phyloP scores from a whole-genome alignment of 2,329 filamentous ascomycete species.

The Pleurostoma richardsiae region DNA sequence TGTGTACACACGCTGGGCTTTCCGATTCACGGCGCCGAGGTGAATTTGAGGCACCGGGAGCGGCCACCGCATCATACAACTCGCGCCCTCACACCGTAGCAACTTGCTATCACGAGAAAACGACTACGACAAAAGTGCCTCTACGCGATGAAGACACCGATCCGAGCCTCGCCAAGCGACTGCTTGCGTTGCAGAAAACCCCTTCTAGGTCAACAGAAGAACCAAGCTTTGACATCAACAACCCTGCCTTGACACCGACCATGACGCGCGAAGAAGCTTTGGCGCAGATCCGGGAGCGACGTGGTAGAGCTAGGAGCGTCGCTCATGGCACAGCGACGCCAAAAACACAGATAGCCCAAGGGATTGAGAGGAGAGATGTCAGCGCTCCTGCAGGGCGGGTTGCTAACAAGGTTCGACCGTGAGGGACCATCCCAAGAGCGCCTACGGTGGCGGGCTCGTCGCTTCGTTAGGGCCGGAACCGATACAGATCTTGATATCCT shows the following conservation, averaged over 20 bases:
- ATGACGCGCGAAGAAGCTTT: slow-evolving; percentile 71
- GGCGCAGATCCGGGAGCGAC: slow-evolving; percentile 67
- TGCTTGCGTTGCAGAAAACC: slow-evolving; percentile 32
- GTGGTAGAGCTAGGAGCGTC: slow-evolving; percentile 66
- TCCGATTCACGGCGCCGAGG: not conserved
- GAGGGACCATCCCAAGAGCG: not conserved
- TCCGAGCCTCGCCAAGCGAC: slow-evolving; percentile 36
- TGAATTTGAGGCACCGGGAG: not conserved
- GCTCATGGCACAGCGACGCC: slow-evolving; percentile 59
- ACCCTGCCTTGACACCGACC: slow-evolving; percentile 58
- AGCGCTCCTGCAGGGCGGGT: slow-evolving; percentile 32
- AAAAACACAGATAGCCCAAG: slow-evolving; percentile 51
- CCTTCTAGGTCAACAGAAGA: slow-evolving; percentile 26
- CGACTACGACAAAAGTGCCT: slow-evolving; percentile 47
- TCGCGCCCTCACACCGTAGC: slow-evolving; percentile 40
- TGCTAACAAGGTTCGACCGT: not conserved
- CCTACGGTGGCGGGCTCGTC: too few relatives aligned
- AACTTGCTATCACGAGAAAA: slow-evolving; percentile 41
- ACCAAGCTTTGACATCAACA: slow-evolving; percentile 46
- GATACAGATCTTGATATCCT: not conserved
- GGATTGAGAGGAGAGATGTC: slow-evolving; percentile 38
- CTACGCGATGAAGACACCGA: slow-evolving; percentile 39
- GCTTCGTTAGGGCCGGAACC: too few relatives aligned
- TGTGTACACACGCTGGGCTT: too few relatives aligned
- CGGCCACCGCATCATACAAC: slow-evolving; percentile 6